A percentile compares a stretch with the other conserved stretches of the same genome.
These are phyloP conservation scores for Phoma sp. DNA, from an alignment of 2,329 filamentous ascomycete species.

Conservation along the genomic window DNA sequence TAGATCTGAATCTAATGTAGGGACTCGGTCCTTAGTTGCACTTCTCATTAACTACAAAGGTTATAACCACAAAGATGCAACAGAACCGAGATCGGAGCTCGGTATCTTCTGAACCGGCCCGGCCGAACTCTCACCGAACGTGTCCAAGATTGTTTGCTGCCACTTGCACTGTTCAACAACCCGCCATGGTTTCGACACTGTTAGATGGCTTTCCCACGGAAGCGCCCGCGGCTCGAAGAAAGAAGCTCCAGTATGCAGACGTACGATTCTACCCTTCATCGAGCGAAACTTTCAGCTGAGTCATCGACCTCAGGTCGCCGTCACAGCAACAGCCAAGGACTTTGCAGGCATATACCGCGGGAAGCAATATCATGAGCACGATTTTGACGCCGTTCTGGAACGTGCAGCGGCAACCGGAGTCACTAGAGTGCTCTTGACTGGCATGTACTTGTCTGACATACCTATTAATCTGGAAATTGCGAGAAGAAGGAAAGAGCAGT, in stretches of 20 bases:
- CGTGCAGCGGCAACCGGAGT: constrained; percentile 53
- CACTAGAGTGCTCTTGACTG: constrained; percentile 47
- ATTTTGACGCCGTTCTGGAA: constrained; percentile 53
- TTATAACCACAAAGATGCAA: too few species aligned
- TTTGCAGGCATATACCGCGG: constrained; percentile 59
- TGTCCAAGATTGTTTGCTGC: background rate
- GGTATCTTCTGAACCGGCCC: background rate
- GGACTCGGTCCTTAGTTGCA: too few species aligned
- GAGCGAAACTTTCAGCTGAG: background rate
- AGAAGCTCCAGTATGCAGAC: constrained; percentile 13
- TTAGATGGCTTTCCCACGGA: background rate
- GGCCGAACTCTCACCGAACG: background rate
- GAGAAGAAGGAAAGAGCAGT: constrained; percentile 31
- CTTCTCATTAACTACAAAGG: too few species aligned
- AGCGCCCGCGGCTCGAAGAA: constrained; percentile 6
- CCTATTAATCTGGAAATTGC: constrained; percentile 35
- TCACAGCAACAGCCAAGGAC: constrained; percentile 47
- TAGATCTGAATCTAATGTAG: too few species aligned
- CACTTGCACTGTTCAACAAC: background rate
- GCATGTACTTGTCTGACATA: constrained; percentile 52
- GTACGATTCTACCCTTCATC: constrained; percentile 1
- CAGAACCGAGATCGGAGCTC: background rate
- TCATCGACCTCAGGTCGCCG: constrained; percentile 34
- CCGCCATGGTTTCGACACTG: constrained; percentile 8
- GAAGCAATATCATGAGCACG: constrained; percentile 56